Percentiles rank a stretch among this genome's conserved stretches.
Evolutionary conservation across 1,284 basidiomycete genomes (phyloP).

Genomic region (Cryptococcus wingfieldii): DNA sequence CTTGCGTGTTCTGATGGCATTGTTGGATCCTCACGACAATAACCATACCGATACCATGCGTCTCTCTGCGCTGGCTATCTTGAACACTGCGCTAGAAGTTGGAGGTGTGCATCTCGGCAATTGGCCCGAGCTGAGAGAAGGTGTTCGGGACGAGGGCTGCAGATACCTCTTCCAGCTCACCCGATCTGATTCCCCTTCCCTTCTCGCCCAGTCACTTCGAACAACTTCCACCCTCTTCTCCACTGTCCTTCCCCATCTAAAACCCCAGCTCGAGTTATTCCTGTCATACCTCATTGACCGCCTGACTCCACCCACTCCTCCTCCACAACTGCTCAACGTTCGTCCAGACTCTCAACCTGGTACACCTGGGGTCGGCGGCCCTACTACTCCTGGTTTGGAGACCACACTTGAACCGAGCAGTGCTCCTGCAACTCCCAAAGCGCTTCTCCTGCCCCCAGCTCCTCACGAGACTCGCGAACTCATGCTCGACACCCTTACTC

Average conservation of each 20-base stretch:
- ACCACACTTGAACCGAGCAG: slow-evolving; percentile 8
- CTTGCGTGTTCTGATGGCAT: slow-evolving; percentile 87
- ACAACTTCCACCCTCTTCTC: slow-evolving; percentile 84
- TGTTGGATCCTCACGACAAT: slow-evolving; percentile 89
- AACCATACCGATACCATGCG: slow-evolving; percentile 96
- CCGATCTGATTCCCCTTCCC: slow-evolving; percentile 74
- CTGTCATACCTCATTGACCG: slow-evolving; percentile 90
- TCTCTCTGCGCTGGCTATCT: slow-evolving; percentile 77
- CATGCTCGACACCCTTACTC: slow-evolving; percentile 79
- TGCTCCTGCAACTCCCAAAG: slow-evolving; percentile 31
- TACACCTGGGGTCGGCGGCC: slow-evolving; percentile 49
- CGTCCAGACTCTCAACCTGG: slow-evolving; percentile 52
- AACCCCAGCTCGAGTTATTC: slow-evolving; percentile 95
- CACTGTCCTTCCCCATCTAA: slow-evolving; percentile 79
- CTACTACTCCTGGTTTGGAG: slow-evolving; percentile 7
- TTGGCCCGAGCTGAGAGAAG: slow-evolving; percentile 52
- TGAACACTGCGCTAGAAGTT: slow-evolving; percentile 86
- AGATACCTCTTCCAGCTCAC: slow-evolving; percentile 90
- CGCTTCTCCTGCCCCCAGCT: slow-evolving; percentile 56
- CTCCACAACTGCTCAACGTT: slow-evolving; percentile 28
- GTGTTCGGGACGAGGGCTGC: slow-evolving; percentile 72
- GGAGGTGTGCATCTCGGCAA: slow-evolving; percentile 69
- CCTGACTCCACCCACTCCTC: slow-evolving; percentile 59
- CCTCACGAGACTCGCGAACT: slow-evolving; percentile 83
- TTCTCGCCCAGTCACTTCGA: slow-evolving; percentile 76